phyloP scores from a whole-genome alignment of 2,329 filamentous ascomycete species.

The Colletotrichum filicis region DNA sequence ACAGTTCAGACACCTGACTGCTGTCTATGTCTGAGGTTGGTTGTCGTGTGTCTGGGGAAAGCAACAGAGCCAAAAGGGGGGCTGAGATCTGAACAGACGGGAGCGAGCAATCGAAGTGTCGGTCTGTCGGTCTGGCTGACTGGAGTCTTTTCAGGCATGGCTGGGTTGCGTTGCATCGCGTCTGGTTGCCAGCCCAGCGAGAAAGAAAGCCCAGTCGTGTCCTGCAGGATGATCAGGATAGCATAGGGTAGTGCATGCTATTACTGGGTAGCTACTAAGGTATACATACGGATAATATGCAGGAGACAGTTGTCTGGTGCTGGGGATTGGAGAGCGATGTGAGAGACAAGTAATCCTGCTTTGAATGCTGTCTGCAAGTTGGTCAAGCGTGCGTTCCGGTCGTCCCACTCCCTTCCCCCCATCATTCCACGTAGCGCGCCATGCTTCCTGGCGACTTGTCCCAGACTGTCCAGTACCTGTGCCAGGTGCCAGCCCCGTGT shows the following conservation, averaged over 20 bases:
- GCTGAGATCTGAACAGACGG: not conserved
- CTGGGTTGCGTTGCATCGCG: slow-evolving; percentile 27
- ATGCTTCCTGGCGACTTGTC: slow-evolving; percentile 5
- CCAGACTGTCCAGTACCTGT: not conserved
- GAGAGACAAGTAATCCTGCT: slow-evolving; percentile 13
- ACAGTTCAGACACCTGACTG: not conserved
- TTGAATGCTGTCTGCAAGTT: slow-evolving; percentile 20
- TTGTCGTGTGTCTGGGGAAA: not conserved
- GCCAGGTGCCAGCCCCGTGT: not conserved
- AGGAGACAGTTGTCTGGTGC: not conserved
- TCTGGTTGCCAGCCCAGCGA: slow-evolving; percentile 19
- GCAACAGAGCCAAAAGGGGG: too few relatives aligned
- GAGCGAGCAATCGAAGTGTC: not conserved
- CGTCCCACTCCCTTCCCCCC: slow-evolving; percentile 26
- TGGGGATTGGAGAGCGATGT: not conserved
- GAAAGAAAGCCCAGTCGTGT: slow-evolving; percentile 4
- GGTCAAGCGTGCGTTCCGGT: slow-evolving; percentile 25
- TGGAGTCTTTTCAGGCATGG: not conserved
- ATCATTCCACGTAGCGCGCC: slow-evolving; percentile 28
- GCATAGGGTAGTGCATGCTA: not conserved
- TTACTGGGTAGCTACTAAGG: not conserved
- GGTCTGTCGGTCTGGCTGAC: slow-evolving; percentile 9
- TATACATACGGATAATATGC: slow-evolving; percentile 4
- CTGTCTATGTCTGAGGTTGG: not conserved
- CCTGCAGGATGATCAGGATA: not conserved